Evolutionary conservation across 306 rosid species (phyloP).

Genomic region (Vigna mungo): DNA sequence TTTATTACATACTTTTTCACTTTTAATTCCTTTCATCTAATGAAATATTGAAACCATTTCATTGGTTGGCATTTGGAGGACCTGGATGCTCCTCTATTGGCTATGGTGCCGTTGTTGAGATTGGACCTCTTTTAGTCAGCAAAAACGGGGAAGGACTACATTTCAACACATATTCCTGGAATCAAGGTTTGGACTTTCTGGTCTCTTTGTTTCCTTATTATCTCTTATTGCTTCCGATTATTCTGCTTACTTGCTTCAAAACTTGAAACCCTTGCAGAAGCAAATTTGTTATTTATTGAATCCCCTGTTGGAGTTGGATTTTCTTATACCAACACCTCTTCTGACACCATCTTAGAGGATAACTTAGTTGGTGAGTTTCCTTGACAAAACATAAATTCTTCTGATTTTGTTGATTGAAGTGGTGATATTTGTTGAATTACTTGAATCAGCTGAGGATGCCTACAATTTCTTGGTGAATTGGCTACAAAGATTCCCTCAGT

Average conservation of each 20-base stretch:
- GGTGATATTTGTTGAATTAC: constrained; percentile 25
- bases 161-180: constrained; percentile 59
- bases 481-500: constrained; percentile 63
- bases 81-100: constrained; percentile 74
- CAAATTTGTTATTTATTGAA: constrained; percentile 64
- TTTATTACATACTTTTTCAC: constrained; percentile 9
- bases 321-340: constrained; percentile 62
- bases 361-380: constrained; percentile 58
- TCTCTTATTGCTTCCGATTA: neutral
- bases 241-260: constrained; percentile 32
- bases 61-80: constrained; percentile 46
- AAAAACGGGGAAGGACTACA: constrained; percentile 56
- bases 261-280: constrained; percentile 50
- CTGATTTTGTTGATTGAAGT: neutral
- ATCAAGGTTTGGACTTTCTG: constrained; percentile 50
- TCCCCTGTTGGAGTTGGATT: constrained; percentile 74
- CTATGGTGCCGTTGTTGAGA: constrained; percentile 60
- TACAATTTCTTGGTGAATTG: constrained; percentile 69
- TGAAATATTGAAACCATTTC: neutral
- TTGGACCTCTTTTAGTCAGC: constrained; percentile 60
- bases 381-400: neutral
- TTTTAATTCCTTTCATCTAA: neutral
- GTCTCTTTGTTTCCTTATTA: neutral
- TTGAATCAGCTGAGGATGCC: constrained; percentile 61
- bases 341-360: constrained; percentile 64